Evolutionary conservation across 1,284 basidiomycete species (phyloP).

Genomic region (Fomitiporia mediterranea): DNA sequence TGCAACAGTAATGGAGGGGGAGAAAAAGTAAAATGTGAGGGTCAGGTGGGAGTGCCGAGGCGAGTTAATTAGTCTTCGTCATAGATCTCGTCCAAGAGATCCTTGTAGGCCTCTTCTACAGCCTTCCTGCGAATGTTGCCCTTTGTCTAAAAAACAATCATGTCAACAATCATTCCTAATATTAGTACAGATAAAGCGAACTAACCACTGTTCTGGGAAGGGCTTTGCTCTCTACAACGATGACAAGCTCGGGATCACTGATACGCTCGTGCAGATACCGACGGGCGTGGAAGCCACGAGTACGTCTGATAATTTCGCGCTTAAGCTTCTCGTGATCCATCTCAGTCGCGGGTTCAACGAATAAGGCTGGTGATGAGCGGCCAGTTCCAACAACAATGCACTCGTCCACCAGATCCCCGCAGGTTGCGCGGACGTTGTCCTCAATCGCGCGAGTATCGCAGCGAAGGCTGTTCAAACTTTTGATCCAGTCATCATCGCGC

Average conservation of each 20-base stretch:
- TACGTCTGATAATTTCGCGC: constrained; percentile 61
- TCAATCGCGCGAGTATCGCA: constrained; percentile 73
- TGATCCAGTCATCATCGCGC: constrained; percentile 76
- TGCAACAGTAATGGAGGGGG: constrained; percentile 4
- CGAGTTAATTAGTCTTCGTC: constrained; percentile 17
- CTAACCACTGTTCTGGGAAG: constrained; percentile 51
- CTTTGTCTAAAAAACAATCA: constrained; percentile 39
- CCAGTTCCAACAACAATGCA: constrained; percentile 65
- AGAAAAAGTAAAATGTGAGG: background rate
- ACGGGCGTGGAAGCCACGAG: constrained; percentile 54
- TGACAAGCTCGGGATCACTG: constrained; percentile 45
- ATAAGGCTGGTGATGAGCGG: constrained; percentile 61
- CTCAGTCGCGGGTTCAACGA: constrained; percentile 53
- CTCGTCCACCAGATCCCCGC: constrained; percentile 49
- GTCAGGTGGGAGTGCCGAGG: too few relatives aligned
- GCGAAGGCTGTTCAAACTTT: constrained; percentile 64
- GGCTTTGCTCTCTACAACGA: constrained; percentile 49
- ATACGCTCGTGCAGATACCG: constrained; percentile 68
- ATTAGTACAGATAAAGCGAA: background rate
- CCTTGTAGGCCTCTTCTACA: constrained; percentile 53
- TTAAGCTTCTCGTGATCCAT: constrained; percentile 49
- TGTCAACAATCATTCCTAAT: background rate
- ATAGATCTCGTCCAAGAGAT: constrained; percentile 50
- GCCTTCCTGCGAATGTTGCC: constrained; percentile 63
- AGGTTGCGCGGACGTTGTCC: constrained; percentile 56